phyloP scores from a whole-genome alignment of 163 green algal species.

The Scenedesmus sp. region DNA sequence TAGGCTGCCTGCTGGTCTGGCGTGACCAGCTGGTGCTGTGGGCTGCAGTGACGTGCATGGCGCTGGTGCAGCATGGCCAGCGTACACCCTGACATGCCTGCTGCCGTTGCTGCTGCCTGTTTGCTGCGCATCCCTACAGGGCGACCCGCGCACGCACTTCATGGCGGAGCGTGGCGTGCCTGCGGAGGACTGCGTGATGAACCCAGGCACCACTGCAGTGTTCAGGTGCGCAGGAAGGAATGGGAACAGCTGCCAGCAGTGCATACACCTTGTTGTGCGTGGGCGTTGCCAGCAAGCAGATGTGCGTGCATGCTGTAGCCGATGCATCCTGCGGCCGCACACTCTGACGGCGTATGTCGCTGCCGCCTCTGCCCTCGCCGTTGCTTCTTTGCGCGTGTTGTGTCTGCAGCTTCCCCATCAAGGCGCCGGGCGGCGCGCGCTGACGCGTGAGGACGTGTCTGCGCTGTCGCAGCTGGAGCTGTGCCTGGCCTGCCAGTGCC shows the following conservation, averaged over 20 bases:
- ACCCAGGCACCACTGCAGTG: constrained; percentile 51
- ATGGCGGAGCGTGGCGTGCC: constrained; percentile 60
- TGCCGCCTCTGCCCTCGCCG: too few species aligned
- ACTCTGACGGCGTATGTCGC: too few species aligned
- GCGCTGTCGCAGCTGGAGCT: constrained; percentile 64
- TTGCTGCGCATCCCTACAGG: neutral
- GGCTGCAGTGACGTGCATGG: too few species aligned
- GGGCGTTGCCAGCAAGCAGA: too few species aligned
- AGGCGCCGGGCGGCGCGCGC: constrained; percentile 53
- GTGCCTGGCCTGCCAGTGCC: constrained; percentile 64
- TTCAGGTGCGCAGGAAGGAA: constrained; percentile 24
- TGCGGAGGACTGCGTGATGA: constrained; percentile 63
- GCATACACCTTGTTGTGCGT: too few species aligned
- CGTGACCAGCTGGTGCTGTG: too few species aligned
- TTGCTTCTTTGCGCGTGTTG: neutral
- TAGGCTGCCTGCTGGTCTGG: too few species aligned
- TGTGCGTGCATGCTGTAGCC: too few species aligned
- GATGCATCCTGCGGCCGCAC: too few species aligned
- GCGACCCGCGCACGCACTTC: constrained; percentile 64
- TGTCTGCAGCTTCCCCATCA: constrained; percentile 65
- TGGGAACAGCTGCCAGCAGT: neutral
- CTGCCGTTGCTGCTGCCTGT: neutral
- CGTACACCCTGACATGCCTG: neutral
- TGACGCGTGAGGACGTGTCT: constrained; percentile 62
- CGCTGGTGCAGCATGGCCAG: neutral